Evolutionary conservation across 164 flowering plant genomes (phyloP), one percentile per base, ranked within the genome.

Genomic region (Akebia trifoliata): DNA sequence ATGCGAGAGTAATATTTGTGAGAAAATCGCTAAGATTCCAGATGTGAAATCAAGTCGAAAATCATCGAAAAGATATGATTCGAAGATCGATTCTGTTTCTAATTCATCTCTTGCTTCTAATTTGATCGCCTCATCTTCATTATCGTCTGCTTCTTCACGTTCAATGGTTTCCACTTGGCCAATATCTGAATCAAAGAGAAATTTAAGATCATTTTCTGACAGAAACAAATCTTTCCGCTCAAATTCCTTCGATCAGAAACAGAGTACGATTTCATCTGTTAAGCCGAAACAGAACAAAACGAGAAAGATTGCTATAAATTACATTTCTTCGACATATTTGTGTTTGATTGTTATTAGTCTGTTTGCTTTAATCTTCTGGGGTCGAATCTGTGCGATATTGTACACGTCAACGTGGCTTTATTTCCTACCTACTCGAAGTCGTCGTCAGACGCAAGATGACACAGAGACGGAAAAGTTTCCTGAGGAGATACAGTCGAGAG

Each of bases 311-410:
- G 12, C 18, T 37, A 8, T 37, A 7, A 6, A 20, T 24, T 9
- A 3, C n/a, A 47, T 40, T 30, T 22, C 1, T 17, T 26, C 35
- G 39, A 29, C 8, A 25, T 61, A 57, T 25, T 20, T 69, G 32
- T 56, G 12, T 42, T 20, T 70, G 56, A 39, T 74, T 17, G 57
- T 74, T 2, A 18, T 67, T 8, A 64, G 64, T 42, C 56, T 74
- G 0, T 11, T 36, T 3, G n/a, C 57, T 3, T 67, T 71, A 11
- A 38, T 74, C 0, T 51, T 70, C 5, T 74, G 74, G 60, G 74
- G 74, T 1, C 55, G 31, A 53, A 3, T 67, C 1, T 67, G 45
- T 28, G 77, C 69, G 4, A 61, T 74, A 17, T 6, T 70, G 9
- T 57, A 56, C 37, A 59, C 63, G 8, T 49, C 63, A 17, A 59